These are phyloP conservation scores for Clarkia xantiana DNA, from an alignment of 345 rosid genomes.

Conservation along the genomic window DNA sequence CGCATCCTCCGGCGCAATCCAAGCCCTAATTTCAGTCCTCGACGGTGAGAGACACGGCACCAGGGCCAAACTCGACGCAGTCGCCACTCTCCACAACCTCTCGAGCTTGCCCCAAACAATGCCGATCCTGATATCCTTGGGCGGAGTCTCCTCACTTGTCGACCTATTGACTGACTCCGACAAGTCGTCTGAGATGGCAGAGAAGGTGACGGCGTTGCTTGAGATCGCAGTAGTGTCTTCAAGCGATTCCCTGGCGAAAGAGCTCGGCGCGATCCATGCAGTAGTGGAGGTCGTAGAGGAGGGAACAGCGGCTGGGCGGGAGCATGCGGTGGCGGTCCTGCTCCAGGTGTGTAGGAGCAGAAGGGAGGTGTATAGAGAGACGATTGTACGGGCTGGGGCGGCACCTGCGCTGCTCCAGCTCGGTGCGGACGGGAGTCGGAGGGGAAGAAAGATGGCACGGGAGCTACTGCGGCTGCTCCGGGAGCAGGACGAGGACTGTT, in stretches of 20 bases:
- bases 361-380: conserved; percentile 52
- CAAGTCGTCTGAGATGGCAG: conserved; percentile 33
- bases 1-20: conserved; percentile 41
- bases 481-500: conserved; percentile 19
- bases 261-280: conserved; percentile 34
- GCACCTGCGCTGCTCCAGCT: conserved; percentile 74
- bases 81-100: conserved; percentile 68
- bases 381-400: conserved; percentile 63
- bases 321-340: conserved; percentile 59
- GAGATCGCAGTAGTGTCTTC: conserved; percentile 30
- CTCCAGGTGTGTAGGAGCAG: conserved; percentile 41
- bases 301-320: conserved; percentile 47
- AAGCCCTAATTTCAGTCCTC: conserved; percentile 27
- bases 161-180: conserved; percentile 24
- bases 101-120: conserved; percentile 42
- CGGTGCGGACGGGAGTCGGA: conserved; percentile 55
- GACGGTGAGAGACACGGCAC: conserved; percentile 1
- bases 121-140: conserved; percentile 39
- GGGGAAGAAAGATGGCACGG: conserved; percentile 49
- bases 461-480: conserved; percentile 49
- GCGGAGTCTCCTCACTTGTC: conserved; percentile 34
- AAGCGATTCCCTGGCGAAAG: conserved; percentile 20
- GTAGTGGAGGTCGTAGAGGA: conserved; percentile 71
- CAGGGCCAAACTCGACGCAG: conserved; percentile 43
- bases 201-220: conserved; percentile 51